Percentiles rank a stretch among this genome's conserved stretches.
Evolutionary conservation across 2,329 filamentous ascomycete genomes (phyloP).

Genomic region (Clarireedia homoeocarpa): DNA sequence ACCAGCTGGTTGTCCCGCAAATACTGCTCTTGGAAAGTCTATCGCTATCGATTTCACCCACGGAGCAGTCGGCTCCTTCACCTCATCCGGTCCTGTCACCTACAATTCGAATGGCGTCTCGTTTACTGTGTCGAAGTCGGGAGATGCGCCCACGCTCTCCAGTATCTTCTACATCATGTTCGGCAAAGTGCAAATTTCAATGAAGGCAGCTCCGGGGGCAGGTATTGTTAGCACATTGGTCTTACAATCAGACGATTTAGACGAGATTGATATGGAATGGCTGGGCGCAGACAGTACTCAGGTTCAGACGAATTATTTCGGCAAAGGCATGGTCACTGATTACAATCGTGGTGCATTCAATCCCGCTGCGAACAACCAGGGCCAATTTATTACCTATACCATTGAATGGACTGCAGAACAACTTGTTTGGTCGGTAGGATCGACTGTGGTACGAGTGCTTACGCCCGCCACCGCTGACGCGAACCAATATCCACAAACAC

Average conservation of each 20-base stretch:
- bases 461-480: conserved; percentile 58
- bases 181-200: conserved; percentile 74
- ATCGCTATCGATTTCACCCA: conserved; percentile 77
- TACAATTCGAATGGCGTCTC: conserved; percentile 71
- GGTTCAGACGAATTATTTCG: conserved; percentile 97
- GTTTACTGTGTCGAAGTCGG: conserved; percentile 70
- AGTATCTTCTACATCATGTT: conserved; percentile 99
- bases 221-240: conserved; percentile 93
- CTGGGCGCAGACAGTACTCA: conserved; percentile 67
- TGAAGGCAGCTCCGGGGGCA: conserved; percentile 79
- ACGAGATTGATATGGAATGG: conserved; percentile 98
- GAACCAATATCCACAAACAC: conserved; percentile 85
- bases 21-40: conserved; percentile 77
- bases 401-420: conserved; percentile 85
- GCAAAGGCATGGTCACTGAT: conserved; percentile 77
- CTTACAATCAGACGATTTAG: conserved; percentile 80
- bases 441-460: conserved; percentile 68
- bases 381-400: conserved; percentile 74
- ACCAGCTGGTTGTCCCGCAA: conserved; percentile 55
- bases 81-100: conserved; percentile 56
- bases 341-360: conserved; percentile 87
- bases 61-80: conserved; percentile 73
- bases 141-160: conserved; percentile 77
- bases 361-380: conserved; percentile 58
- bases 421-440: conserved; percentile 81